Base-by-base conservation (phyloP, 2,329 filamentous ascomycete species). In the Alternaria triticimaculans region DNA sequence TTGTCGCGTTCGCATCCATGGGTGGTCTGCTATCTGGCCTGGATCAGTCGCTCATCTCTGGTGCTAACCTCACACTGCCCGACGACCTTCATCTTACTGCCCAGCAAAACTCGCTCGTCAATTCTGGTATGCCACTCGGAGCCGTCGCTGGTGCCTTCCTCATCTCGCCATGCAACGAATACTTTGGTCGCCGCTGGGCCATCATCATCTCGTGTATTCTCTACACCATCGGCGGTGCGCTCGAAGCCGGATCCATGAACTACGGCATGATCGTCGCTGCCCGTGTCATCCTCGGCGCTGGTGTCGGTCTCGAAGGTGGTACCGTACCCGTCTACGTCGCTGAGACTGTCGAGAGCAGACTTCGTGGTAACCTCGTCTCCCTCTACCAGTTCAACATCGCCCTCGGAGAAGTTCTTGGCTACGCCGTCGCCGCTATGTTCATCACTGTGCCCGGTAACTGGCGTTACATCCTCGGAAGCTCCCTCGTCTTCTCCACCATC, bases 301-400 rank as follows among this genome's bases (percentile, higher is more conserved):
- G 90, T 69, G 89, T 93, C 55, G 90, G 90, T 80, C 84, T 92
- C 2, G 90, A 92, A 75, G 90, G 90, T 55, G 90, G 90, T 75
- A 92, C 90, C 0, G 90, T 92, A 5, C 90, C 90, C 1, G 88
- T 92, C 58, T 93, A 93, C 66, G 90, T 93, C 28, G 90, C 90
- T 2, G 90, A 93, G 78, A 90, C 88, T 0, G 90, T 92, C 46
- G 89, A 90, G 70, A 84, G 87, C 30, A 85, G 84, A 62, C 84
- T 91, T 23, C 87, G 90, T 71, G 90, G 90, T 68, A 92, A 92
- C 76, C 80, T 93, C 54, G 90, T 93, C 2, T 92, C 89, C 0
- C 82, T 92, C 0, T 93, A 92, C 76, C 91, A 93, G 74, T 87
- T 92, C 79, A 92, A 91, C 80, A 93, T 93, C 72, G 91, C 91